Percentiles rank a stretch among this genome's conserved stretches.
These are phyloP conservation scores for Fusarium ambrosium DNA, from an alignment of 2,329 filamentous ascomycete genomes.

Conservation along the genomic window DNA sequence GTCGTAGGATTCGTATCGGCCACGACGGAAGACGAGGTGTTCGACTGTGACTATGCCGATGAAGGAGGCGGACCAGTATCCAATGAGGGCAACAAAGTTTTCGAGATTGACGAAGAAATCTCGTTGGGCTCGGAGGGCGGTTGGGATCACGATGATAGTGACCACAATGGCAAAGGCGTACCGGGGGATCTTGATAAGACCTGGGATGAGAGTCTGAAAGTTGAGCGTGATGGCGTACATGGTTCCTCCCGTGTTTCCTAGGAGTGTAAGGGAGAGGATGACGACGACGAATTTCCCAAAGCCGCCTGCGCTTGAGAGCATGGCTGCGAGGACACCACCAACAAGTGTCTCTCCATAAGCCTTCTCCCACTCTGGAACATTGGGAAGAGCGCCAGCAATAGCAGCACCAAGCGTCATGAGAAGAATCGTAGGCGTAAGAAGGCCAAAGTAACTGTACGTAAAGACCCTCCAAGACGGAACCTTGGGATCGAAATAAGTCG, in stretches of 20 bases:
- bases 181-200: conserved; percentile 68
- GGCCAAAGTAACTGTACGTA: conserved; percentile 68
- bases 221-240: conserved; percentile 75
- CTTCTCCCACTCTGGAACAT: conserved; percentile 65
- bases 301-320: conserved; percentile 69
- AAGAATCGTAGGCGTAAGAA: conserved; percentile 66
- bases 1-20: conserved; percentile 61
- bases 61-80: conserved; percentile 70
- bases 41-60: conserved; percentile 64
- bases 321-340: conserved; percentile 71
- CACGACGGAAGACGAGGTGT: conserved; percentile 62
- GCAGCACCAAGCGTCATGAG: conserved; percentile 75
- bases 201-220: conserved; percentile 72
- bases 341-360: conserved; percentile 67
- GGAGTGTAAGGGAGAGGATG: conserved; percentile 67
- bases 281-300: conserved; percentile 75
- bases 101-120: conserved; percentile 70
- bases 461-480: conserved; percentile 67
- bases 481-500: conserved; percentile 71
- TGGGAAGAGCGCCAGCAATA: conserved; percentile 71
- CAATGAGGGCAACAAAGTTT: conserved; percentile 70
- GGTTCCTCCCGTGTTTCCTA: conserved; percentile 71
- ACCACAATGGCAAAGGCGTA: conserved; percentile 70
- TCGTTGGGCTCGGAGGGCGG: conserved; percentile 67
- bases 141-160: conserved; percentile 71